Percentiles rank a stretch among this genome's conserved stretches.
Evolutionary conservation across 805 yeast genomes (phyloP).

Genomic region (Wickerhamomyces tratensis): DNA sequence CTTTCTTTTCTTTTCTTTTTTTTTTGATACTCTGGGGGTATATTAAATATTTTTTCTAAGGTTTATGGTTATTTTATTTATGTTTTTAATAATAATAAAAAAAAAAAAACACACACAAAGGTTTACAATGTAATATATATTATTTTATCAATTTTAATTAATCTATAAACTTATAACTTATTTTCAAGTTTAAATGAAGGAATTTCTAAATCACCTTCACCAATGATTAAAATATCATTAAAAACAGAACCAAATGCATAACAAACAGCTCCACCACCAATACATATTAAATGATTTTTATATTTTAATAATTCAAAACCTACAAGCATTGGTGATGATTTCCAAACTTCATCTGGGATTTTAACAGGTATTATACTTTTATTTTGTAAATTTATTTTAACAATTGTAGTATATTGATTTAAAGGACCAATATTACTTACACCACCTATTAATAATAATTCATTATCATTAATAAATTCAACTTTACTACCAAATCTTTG

Average conservation of each 20-base stretch:
- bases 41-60: no score
- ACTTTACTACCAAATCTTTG: slow-evolving; percentile 42
- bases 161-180: not conserved
- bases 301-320: slow-evolving; percentile 37
- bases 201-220: not conserved
- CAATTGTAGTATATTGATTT: slow-evolving; percentile 24
- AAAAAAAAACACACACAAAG: no score
- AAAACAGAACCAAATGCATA: slow-evolving; percentile 66
- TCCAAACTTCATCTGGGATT: slow-evolving; percentile 29
- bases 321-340: slow-evolving; percentile 34
- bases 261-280: slow-evolving; percentile 78
- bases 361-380: slow-evolving; percentile 15
- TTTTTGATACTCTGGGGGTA: no score
- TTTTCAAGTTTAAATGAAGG: not conserved
- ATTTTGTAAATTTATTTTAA: slow-evolving; percentile 21
- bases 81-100: no score
- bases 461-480: slow-evolving; percentile 19
- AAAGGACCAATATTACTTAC: slow-evolving; percentile 30
- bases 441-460: slow-evolving; percentile 47
- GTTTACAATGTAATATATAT: no score
- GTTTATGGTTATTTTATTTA: no score
- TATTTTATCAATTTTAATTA: no score
- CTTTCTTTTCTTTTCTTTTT: not conserved
- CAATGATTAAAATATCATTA: slow-evolving; percentile 20
- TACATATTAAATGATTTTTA: slow-evolving; percentile 11